Conservation (phyloP, 129 eudicot species). For the Centaurea solstitialis region DNA sequence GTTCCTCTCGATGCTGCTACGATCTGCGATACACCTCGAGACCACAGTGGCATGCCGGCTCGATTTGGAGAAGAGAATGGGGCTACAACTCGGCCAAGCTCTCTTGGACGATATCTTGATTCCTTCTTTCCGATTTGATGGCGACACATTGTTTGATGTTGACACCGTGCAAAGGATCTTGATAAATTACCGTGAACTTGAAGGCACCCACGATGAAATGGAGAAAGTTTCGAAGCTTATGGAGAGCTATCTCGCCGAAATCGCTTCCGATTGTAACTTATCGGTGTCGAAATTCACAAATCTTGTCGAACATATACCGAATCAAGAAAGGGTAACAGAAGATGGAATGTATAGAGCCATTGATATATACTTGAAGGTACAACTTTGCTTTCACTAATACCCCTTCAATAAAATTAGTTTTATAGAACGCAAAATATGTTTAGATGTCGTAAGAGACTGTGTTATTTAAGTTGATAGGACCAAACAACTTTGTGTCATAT, state of each 20-base stretch:
- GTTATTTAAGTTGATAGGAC: background rate
- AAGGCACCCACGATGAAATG: conserved; percentile 43
- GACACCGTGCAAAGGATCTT: conserved; percentile 79
- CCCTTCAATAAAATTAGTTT: background rate
- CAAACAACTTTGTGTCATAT: background rate
- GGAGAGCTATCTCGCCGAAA: conserved; percentile 84
- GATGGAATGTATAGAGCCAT: conserved; percentile 92
- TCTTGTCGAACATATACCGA: conserved; percentile 70
- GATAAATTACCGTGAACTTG: conserved; percentile 49
- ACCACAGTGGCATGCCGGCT: conserved; percentile 86
- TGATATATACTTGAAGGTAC: conserved; percentile 86
- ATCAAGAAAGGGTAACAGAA: conserved; percentile 63
- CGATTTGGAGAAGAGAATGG: conserved; percentile 87
- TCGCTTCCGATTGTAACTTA: conserved; percentile 79
- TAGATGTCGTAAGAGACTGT: background rate
- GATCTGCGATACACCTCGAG: conserved; percentile 73
- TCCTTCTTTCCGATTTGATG: conserved; percentile 70
- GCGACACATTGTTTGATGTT: conserved; percentile 81
- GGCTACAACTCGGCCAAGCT: conserved; percentile 73
- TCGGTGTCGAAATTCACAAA: conserved; percentile 54
- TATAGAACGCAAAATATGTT: background rate
- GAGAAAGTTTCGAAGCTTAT: conserved; percentile 71
- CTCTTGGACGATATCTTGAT: conserved; percentile 75
- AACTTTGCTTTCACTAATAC: conserved; percentile 10
- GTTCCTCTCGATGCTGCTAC: conserved; percentile 84